Conservation (phyloP, 73 alveolate genomes). For the Stentor coeruleus region DNA sequence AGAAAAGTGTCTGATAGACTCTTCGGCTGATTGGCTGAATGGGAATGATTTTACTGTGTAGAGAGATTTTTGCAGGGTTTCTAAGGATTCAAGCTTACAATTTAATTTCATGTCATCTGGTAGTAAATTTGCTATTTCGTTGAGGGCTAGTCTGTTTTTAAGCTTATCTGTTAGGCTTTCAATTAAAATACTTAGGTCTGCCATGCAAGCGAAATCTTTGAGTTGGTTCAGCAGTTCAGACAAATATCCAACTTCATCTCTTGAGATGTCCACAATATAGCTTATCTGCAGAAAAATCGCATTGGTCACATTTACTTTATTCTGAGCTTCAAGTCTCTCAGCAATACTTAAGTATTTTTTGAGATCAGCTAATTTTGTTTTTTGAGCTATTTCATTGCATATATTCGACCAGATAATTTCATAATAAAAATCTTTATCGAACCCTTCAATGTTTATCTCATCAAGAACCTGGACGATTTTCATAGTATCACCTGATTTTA, state of each 20-base stretch:
- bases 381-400: not conserved
- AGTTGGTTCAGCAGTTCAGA: not conserved
- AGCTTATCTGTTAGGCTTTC: conserved; percentile 16
- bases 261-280: not conserved
- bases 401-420: not conserved
- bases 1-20: too few species aligned
- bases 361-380: too few species aligned
- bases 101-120: conserved; percentile 31
- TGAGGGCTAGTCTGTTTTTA: conserved; percentile 31
- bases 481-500: too few species aligned
- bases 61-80: not conserved
- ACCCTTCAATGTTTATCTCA: conserved; percentile 36
- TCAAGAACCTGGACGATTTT: conserved; percentile 34
- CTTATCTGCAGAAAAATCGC: not conserved
- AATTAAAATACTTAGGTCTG: not conserved
- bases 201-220: not conserved
- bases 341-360: not conserved
- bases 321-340: not conserved
- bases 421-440: conserved; percentile 13
- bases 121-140: conserved; percentile 26
- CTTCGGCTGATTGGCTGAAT: not conserved
- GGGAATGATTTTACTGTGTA: too few species aligned
- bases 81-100: not conserved
- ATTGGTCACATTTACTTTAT: too few species aligned
- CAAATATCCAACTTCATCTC: not conserved